These are phyloP conservation scores for Abelmoschus esculentus DNA, from an alignment of 345 rosid species.

Conservation along the genomic window DNA sequence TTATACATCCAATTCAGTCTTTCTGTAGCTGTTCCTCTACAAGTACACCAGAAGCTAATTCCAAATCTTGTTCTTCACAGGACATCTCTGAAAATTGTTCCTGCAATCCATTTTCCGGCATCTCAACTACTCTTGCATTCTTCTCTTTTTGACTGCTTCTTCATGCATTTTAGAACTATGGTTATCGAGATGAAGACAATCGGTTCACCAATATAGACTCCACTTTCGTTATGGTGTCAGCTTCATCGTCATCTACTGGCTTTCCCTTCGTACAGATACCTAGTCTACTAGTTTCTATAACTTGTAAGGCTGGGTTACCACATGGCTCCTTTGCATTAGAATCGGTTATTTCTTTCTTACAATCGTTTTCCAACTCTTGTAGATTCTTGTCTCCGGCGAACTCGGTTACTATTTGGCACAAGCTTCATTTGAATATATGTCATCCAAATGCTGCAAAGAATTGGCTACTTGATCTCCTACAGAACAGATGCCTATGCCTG, in stretches of 20 bases:
- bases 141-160: not conserved
- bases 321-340: not conserved
- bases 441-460: constrained; percentile 8
- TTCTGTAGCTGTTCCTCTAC: constrained; percentile 29
- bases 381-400: not conserved
- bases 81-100: constrained; percentile 38
- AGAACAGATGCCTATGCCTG: not conserved
- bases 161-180: not conserved
- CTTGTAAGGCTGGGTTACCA: constrained; percentile 7
- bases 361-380: not conserved
- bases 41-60: constrained; percentile 15
- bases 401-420: not conserved
- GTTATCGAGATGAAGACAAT: not conserved
- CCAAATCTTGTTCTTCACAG: constrained; percentile 12
- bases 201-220: constrained; percentile 8
- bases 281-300: not conserved
- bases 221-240: not conserved
- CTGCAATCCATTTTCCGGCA: constrained; percentile 15
- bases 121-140: not conserved
- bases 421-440: not conserved
- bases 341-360: not conserved
- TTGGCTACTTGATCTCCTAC: not conserved
- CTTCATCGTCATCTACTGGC: not conserved
- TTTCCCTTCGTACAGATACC: not conserved
- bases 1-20: constrained; percentile 18